These are phyloP conservation scores for Jatropha curcas DNA, from an alignment of 345 rosid genomes.

Conservation along the genomic window DNA sequence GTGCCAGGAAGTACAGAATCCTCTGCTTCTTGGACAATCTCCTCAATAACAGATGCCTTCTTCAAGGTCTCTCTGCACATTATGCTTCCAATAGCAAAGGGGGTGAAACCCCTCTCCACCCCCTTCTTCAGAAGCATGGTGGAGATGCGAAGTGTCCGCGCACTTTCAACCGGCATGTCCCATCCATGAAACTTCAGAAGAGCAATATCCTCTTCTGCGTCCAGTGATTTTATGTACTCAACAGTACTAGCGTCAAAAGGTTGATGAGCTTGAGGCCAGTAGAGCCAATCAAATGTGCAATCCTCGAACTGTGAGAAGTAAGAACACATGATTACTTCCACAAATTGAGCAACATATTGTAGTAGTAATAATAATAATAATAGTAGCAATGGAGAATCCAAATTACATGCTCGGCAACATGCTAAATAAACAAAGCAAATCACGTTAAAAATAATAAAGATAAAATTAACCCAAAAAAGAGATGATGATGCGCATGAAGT, in stretches of 20 bases:
- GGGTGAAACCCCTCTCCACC: conserved; percentile 41
- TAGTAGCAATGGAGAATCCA: background rate
- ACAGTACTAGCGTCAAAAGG: conserved; percentile 38
- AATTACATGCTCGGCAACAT: background rate
- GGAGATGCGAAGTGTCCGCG: conserved; percentile 36
- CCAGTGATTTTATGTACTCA: conserved; percentile 39
- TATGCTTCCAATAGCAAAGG: conserved; percentile 40
- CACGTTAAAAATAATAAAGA: background rate
- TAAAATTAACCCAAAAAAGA: background rate
- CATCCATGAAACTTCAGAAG: conserved; percentile 44
- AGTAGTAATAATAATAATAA: background rate
- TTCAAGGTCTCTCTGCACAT: conserved; percentile 48
- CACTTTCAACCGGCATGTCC: conserved; percentile 32
- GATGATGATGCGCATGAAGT: background rate
- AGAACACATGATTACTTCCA: background rate
- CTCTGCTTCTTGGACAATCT: conserved; percentile 39
- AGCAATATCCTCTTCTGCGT: conserved; percentile 46
- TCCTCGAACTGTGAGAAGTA: conserved; percentile 39
- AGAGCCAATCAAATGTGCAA: conserved; percentile 50
- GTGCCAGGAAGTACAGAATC: conserved; percentile 38
- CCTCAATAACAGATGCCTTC: conserved; percentile 36
- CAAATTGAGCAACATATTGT: background rate
- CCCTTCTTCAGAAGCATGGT: conserved; percentile 53
- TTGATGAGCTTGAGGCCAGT: conserved; percentile 52
- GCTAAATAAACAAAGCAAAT: background rate